Base-by-base conservation (phyloP, 176 grass and related monocot genomes). In the Secale cereale region DNA sequence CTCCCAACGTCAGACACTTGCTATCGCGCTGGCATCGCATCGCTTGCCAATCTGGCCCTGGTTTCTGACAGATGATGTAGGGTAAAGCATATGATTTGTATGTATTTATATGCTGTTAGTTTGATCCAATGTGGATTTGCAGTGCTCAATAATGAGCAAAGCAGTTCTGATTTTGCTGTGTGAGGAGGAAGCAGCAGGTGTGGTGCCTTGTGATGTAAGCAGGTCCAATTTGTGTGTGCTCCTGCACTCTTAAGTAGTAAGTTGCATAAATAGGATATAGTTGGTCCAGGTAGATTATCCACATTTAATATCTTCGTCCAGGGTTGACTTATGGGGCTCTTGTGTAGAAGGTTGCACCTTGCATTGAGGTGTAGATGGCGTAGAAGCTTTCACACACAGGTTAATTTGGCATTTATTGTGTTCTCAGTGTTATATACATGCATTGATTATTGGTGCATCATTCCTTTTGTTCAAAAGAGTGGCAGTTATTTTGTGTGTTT, bases 391-490 rank as follows among this genome's bases (percentile, higher is more conserved):
- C 10, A 56, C 67, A 57, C 64, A 27, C 20, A 46, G 52, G 28
- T 61, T 69, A 26, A 26, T 82, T 22, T 69, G 36, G 10, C 64
- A 37, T 88, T 83, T 36, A 87, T 50, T 81, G 3, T 25, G 17
- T 28, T 46, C 6, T 59, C 30, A 17, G 45, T 79, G 27, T 60
- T 45, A 45, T 45, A 43, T 15, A 39, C 10, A 79, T 69, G 20
- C 22, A 37, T 57, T 86, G 20, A 59, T 27, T 56, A 22, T 65
- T 36, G 73, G 20, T 22, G 20, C 32, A 67, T 45, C 45, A 59
- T 60, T 19, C 40, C 3, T 28, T 76, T 16, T 45, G 70, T 45
- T 73, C n/a, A 28, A 45, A 26, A 72, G 0, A 73, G 40, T 46
- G 70, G 40, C 40, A 74, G 39, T 74, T 74, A 74, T 10, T 19